Percentiles rank a stretch among this genome's conserved stretches.
phyloP scores from a whole-genome alignment of 163 green algal species.

The Chlorella variabilis region DNA sequence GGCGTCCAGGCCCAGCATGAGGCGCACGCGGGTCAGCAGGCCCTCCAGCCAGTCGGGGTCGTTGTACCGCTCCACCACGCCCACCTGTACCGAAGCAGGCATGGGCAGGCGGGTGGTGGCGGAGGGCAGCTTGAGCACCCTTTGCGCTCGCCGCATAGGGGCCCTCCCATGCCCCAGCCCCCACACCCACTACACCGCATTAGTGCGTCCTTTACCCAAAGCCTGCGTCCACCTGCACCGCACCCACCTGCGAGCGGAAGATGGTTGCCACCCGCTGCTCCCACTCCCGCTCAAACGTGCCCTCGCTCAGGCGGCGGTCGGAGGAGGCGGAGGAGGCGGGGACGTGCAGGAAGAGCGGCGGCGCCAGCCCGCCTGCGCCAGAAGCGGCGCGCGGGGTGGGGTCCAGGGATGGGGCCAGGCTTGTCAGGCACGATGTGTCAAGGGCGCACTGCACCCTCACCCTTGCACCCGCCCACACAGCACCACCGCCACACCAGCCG shows the following conservation, averaged over 20 bases:
- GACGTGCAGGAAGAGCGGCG: conserved; percentile 65
- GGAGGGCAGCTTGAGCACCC: too few species aligned
- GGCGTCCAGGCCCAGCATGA: conserved; percentile 42
- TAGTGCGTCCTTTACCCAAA: too few species aligned
- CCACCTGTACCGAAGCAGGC: background rate
- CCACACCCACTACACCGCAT: too few species aligned
- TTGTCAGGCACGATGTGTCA: too few species aligned
- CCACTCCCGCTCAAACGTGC: conserved; percentile 56
- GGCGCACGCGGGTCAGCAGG: conserved; percentile 50
- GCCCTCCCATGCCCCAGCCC: too few species aligned
- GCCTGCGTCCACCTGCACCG: too few species aligned
- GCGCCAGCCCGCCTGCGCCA: conserved; percentile 51
- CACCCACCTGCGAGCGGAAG: conserved; percentile 50
- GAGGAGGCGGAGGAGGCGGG: background rate
- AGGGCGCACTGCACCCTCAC: background rate
- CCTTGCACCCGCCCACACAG: background rate
- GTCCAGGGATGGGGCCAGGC: too few species aligned
- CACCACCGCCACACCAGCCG: background rate
- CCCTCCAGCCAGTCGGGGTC: conserved; percentile 53
- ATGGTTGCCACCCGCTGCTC: conserved; percentile 44
- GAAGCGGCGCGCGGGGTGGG: too few species aligned
- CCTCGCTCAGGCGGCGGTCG: conserved; percentile 35
- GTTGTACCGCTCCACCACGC: conserved; percentile 30
- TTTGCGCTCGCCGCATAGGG: too few species aligned
- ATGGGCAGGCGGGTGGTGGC: background rate